These are phyloP conservation scores for Cladophialophora exuberans DNA, from an alignment of 2,329 filamentous ascomycete species.

Conservation along the genomic window DNA sequence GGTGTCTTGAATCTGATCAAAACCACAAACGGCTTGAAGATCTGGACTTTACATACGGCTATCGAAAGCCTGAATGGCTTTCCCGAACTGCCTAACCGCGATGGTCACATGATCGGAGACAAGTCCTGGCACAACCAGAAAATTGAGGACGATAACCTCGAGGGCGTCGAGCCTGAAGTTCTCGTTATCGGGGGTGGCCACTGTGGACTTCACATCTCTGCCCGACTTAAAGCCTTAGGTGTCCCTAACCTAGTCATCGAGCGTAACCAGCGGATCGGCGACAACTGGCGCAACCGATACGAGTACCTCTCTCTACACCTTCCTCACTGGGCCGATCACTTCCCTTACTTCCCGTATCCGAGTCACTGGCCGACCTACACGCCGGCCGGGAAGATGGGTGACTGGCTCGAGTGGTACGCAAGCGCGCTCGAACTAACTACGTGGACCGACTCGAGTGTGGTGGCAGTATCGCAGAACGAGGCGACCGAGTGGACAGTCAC, in stretches of 20 bases:
- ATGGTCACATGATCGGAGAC: constrained; percentile 12
- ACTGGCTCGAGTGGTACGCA: constrained; percentile 69
- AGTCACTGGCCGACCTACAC: constrained; percentile 69
- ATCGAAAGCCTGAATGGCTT: constrained; percentile 8
- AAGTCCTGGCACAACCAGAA: constrained; percentile 15
- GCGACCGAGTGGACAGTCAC: constrained; percentile 44
- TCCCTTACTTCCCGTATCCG: constrained; percentile 66
- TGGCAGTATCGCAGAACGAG: constrained; percentile 44
- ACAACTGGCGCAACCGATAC: constrained; percentile 60
- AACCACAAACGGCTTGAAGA: constrained; percentile 9
- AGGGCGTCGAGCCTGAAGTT: constrained; percentile 59
- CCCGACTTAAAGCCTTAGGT: constrained; percentile 61
- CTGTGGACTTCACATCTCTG: constrained; percentile 58
- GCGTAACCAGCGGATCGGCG: constrained; percentile 59
- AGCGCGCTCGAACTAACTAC: constrained; percentile 66
- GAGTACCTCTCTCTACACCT: constrained; percentile 68
- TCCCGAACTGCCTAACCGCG: constrained; percentile 6
- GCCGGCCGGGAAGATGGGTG: constrained; percentile 69
- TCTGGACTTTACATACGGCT: constrained; percentile 13
- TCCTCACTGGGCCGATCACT: constrained; percentile 57
- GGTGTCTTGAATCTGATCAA: constrained; percentile 16
- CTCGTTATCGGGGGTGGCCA: constrained; percentile 59
- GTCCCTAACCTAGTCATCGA: constrained; percentile 61
- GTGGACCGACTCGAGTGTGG: constrained; percentile 60
- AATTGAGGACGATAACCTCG: constrained; percentile 44